Evolutionary conservation across 441 rosid genomes (phyloP).

Genomic region (Populus hybrid): DNA sequence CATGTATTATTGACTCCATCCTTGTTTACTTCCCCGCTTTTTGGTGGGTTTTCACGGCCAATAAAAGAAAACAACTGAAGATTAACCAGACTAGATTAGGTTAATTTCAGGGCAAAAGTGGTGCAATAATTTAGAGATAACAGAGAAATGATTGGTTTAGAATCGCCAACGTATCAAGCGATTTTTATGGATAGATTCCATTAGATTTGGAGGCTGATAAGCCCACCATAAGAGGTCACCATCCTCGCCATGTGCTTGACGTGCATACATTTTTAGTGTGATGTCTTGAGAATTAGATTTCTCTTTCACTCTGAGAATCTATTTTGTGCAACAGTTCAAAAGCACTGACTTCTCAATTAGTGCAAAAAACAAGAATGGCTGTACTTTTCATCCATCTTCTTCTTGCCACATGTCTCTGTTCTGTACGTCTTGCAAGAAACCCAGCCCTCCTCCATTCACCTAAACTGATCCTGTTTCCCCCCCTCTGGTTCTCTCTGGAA

Average conservation of each 20-base stretch:
- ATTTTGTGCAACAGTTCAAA: not conserved
- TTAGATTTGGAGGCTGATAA: not conserved
- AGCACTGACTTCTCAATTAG: not conserved
- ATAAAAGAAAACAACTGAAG: not conserved
- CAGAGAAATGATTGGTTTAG: not conserved
- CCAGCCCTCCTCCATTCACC: not conserved
- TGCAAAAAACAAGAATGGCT: not conserved
- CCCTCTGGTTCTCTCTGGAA: not conserved
- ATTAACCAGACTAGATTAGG: not conserved
- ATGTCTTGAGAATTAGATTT: not conserved
- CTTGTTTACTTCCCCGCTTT: not conserved
- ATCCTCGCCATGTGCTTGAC: not conserved
- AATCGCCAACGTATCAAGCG: not conserved
- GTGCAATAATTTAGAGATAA: not conserved
- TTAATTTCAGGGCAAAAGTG: not conserved
- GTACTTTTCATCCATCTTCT: not conserved
- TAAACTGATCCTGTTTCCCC: not conserved
- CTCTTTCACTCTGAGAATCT: not conserved
- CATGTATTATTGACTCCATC: not conserved
- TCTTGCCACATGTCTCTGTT: not conserved
- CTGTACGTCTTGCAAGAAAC: not conserved
- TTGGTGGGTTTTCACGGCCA: not conserved
- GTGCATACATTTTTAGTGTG: not conserved
- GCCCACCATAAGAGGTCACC: conserved; percentile 1
- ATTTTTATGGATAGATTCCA: not conserved